A percentile compares a stretch with the other conserved stretches of the same genome.
These are phyloP conservation scores for Acanthamoeba sp. DNA, from an alignment of 208 protist genomes.

Conservation along the genomic window DNA sequence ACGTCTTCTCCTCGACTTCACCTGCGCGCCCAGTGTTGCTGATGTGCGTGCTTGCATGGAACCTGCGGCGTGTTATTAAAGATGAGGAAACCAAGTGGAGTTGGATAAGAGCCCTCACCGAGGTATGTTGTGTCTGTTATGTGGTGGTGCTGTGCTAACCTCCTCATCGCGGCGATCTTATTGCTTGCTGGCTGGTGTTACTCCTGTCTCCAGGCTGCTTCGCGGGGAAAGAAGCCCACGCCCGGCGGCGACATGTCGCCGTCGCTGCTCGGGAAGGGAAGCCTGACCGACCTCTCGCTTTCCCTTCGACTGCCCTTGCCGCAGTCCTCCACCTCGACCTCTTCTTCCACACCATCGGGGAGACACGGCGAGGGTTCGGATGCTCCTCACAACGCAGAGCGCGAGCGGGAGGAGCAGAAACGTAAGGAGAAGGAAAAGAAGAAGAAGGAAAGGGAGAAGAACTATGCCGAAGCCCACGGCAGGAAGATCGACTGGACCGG, in stretches of 20 bases:
- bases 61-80: not conserved
- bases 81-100: not conserved
- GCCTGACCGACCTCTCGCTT: not conserved
- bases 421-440: not conserved
- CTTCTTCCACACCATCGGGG: no score
- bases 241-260: no score
- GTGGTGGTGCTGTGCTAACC: not conserved
- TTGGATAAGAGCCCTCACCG: not conserved
- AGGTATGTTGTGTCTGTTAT: not conserved
- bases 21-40: not conserved
- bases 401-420: not conserved
- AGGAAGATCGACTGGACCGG: conserved; percentile 37
- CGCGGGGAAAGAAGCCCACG: no score
- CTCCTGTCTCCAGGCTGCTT: no score
- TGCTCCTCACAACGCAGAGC: not conserved
- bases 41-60: not conserved
- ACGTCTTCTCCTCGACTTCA: not conserved
- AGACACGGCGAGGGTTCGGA: not conserved
- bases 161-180: not conserved
- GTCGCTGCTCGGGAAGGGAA: no score
- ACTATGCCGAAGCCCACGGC: not conserved
- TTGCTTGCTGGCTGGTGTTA: no score
- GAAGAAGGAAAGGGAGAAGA: conserved; percentile 35
- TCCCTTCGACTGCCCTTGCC: not conserved
- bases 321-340: no score